Evolutionary conservation across 345 rosid species (phyloP).

Genomic region (Camelina sativa): DNA sequence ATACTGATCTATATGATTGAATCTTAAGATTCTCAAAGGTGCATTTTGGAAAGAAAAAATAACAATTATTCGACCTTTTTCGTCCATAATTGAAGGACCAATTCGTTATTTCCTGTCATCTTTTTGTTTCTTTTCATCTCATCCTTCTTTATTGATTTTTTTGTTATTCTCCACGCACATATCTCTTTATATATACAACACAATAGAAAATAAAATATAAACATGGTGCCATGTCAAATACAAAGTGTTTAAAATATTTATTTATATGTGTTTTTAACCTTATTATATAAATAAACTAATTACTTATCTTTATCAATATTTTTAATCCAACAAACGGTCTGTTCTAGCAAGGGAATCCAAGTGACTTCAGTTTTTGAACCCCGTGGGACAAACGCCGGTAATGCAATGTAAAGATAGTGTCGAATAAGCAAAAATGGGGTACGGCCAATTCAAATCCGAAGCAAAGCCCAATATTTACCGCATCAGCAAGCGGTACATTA

Average conservation of each 20-base stretch:
- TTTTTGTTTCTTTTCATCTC: background rate
- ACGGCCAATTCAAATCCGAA: background rate
- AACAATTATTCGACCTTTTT: background rate
- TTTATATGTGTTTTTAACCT: too few relatives aligned
- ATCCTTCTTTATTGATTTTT: background rate
- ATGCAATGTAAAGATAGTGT: too few relatives aligned
- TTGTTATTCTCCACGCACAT: background rate
- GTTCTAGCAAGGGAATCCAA: background rate
- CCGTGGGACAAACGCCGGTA: background rate
- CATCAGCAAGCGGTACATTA: background rate
- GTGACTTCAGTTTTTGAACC: background rate
- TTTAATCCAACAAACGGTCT: too few relatives aligned
- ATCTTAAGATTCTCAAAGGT: slow-evolving; percentile 16
- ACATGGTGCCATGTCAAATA: background rate
- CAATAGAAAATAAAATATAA: background rate
- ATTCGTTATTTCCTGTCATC: background rate
- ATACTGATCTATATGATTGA: background rate
- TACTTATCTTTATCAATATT: background rate
- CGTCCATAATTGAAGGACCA: background rate
- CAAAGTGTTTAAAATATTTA: background rate
- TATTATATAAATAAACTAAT: too few relatives aligned
- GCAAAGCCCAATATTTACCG: background rate
- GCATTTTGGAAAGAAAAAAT: background rate
- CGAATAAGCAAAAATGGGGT: background rate
- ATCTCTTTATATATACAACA: background rate